Evolutionary conservation across 139 green algal species (phyloP), one percentile per base, ranked within the genome.

Genomic region (Coelastrella sp.): DNA sequence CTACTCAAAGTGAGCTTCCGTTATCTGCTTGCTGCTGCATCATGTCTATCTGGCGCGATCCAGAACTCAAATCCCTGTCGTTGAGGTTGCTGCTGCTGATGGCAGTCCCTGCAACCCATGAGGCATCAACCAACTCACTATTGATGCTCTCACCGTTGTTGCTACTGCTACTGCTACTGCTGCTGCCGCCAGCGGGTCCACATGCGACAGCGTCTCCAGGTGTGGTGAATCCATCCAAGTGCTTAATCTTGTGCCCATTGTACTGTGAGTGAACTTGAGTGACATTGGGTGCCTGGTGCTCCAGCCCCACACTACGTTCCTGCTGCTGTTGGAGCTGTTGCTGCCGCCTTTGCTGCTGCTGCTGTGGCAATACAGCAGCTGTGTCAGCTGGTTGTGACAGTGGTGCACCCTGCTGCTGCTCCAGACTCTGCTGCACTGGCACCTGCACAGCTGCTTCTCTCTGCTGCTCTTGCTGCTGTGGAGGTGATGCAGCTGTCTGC

Each of bases 381-480:
- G 63, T 49, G 35, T 49, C 35, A 49, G 35, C 35, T 49, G 35
- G 3, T 49, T 49, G 35, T 49, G 35, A 49, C 63, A 22, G 63
- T 17, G 12, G 11, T 17, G 7, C 75, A 60, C 25, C 27, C 20
- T 57, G n/a, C 22, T 79, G 73, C 20, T 79, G 20, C 24, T 15
- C 8, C 7, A 61, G 76, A 27, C 56, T 14, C 15, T 82, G 76
- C 76, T 82, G 76, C 3, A 49, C 35, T 49, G 35, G 35, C 76
- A 61, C 27, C 19, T 84, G 17, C 0, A 20, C 17, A 78, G 17
- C 70, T 78, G 70, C 17, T 25, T 78, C 5, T 17, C n/a, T 17
- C 70, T 78, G 79, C 35, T 83, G 81, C n/a, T 86, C 11, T 49
- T 86, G 81, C 59, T 60, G 49, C 78, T 83, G 78, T 57, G 24